These are phyloP conservation scores for Neurospora terricola DNA, from an alignment of 495 filamentous ascomycete genomes.

Conservation along the genomic window DNA sequence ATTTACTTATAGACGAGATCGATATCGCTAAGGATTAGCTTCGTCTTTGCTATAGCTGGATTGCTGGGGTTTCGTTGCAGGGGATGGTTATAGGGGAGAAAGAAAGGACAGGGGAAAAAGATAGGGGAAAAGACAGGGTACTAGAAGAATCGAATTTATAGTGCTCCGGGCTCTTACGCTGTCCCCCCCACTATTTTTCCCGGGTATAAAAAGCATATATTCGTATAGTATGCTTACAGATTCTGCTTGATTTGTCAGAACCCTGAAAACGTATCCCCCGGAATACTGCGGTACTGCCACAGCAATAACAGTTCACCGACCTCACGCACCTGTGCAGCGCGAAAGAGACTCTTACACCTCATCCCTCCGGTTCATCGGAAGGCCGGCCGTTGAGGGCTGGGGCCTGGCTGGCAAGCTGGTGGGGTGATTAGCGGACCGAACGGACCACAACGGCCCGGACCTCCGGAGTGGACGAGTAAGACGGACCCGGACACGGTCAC, in stretches of 20 bases:
- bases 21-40: not conserved
- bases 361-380: not conserved
- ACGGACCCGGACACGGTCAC: not conserved
- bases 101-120: no score
- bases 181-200: no score
- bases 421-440: not conserved
- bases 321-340: not conserved
- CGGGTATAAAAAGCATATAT: no score
- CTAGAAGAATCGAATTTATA: no score
- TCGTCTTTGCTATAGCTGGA: not conserved
- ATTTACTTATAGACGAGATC: not conserved
- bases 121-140: no score
- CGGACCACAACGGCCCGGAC: not conserved
- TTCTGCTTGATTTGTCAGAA: no score
- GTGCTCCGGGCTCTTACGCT: no score
- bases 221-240: no score
- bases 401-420: not conserved
- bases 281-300: no score
- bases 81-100: no score
- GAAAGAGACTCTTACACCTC: not conserved
- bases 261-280: no score
- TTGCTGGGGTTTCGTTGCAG: no score
- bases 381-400: not conserved
- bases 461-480: not conserved
- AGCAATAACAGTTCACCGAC: not conserved